Evolutionary conservation across 164 flowering plant species (phyloP).

Genomic region (Kingdonia uniflora): DNA sequence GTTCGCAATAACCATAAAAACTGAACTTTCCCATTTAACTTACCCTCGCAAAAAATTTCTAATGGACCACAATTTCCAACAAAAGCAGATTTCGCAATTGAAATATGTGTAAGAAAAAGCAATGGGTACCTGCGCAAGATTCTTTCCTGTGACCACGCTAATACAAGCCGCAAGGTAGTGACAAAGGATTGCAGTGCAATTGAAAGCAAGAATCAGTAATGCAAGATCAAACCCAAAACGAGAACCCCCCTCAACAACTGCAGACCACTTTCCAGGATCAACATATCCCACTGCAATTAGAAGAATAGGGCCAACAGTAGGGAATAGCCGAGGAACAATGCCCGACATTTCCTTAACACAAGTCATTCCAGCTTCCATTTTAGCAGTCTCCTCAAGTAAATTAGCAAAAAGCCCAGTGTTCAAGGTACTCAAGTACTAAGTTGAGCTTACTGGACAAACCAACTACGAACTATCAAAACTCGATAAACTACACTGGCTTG

Average conservation of each 20-base stretch:
- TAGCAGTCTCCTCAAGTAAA: not conserved
- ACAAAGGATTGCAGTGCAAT: constrained; percentile 66
- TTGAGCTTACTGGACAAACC: constrained; percentile 6
- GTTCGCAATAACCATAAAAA: too few species aligned
- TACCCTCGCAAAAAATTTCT: too few species aligned
- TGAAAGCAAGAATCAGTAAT: constrained; percentile 42
- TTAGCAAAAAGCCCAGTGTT: too few species aligned
- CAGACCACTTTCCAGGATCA: constrained; percentile 98
- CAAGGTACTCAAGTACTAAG: too few species aligned
- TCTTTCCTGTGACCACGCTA: constrained; percentile 66
- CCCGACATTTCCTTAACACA: constrained; percentile 19
- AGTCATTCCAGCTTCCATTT: constrained; percentile 43
- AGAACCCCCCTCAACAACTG: constrained; percentile 83
- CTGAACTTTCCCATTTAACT: too few species aligned
- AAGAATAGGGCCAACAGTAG: constrained; percentile 54
- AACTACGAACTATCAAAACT: constrained; percentile 1
- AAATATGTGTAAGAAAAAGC: not conserved
- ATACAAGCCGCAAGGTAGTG: constrained; percentile 75
- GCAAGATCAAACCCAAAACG: constrained; percentile 72
- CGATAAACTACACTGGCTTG: constrained; percentile 2
- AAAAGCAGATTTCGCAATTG: too few species aligned
- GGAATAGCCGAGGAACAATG: constrained; percentile 31
- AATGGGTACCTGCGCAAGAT: constrained; percentile 74
- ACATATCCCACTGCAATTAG: constrained; percentile 68
- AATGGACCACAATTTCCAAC: too few species aligned